Evolutionary conservation across 345 rosid species (phyloP), one percentile per base, ranked within the genome.

Genomic region (Cochlearia excelsa): DNA sequence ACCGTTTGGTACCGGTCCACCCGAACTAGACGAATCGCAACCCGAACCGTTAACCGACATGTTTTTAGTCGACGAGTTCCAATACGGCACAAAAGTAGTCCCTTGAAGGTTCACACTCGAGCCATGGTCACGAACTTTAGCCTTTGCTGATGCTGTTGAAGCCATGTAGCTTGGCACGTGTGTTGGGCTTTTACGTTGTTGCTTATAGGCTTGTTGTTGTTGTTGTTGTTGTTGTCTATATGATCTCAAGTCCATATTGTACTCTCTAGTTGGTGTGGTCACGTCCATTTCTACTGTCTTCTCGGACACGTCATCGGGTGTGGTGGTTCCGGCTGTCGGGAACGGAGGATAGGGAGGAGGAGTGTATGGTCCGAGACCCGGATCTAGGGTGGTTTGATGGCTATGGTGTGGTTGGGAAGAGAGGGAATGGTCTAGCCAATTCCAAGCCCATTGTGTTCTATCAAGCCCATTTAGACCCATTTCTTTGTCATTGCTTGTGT

Each of bases 121-220:
- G 39, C 76, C 80, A 30, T 78, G 86, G 52, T 64, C 41, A 33
- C 97, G 79, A 6, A 65, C 79, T 82, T 87, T 93, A 54, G 99
- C 97, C 70, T 81, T 89, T 23, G 97, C 95, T 0, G 97, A 93
- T 45, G 83, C 79, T 7, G 97, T 93, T 9, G 85, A 79, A 48
- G 87, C 82, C 99, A 94, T 90, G 70, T 85, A 90, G 66, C 99
- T 94, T 0, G 97, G 97, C 23, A 78, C 61, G 37, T 67, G 71
- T 43, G 44, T 61, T 2, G 73, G 75, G 37, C 74, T 62, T 26
- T 74, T 77, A n/a, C n/a, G n/a, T 2, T 35, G 48, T 29, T 64
- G 75, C 8, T 68, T 79, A 50, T 77, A 82, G 48, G 58, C 70
- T n/a, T n/a, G n/a, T n/a, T n/a, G n/a, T n/a, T n/a, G n/a, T n/a